Evolutionary conservation across 441 rosid genomes (phyloP).

Genomic region (Metrosideros polymorpha): DNA sequence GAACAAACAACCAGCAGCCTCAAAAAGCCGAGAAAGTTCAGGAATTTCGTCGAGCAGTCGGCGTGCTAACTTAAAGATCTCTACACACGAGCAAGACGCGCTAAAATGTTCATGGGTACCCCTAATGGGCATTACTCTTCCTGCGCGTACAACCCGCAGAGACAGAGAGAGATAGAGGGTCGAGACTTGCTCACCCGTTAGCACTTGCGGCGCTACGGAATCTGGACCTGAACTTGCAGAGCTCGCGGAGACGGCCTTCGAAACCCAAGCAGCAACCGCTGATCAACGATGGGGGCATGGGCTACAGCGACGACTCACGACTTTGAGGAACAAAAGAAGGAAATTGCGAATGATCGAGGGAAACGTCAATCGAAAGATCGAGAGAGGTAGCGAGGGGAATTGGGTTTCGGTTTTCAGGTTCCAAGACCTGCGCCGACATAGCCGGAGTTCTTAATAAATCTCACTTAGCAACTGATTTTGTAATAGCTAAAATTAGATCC

Average conservation of each 20-base stretch:
- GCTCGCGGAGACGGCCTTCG: not conserved
- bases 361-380: too few species aligned
- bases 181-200: not conserved
- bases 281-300: too few species aligned
- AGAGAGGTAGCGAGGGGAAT: too few species aligned
- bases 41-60: not conserved
- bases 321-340: too few species aligned
- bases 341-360: too few species aligned
- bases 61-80: not conserved
- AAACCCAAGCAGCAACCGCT: too few species aligned
- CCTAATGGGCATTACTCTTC: not conserved
- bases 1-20: not conserved
- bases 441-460: too few species aligned
- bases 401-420: too few species aligned
- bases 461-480: too few species aligned
- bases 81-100: not conserved
- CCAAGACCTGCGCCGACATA: too few species aligned
- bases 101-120: not conserved
- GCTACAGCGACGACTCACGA: too few species aligned
- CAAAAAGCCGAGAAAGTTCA: not conserved
- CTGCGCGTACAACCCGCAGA: not conserved
- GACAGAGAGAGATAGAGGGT: not conserved
- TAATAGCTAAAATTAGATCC: too few species aligned
- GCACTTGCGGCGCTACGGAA: not conserved
- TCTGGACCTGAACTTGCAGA: not conserved